Percentiles rank a stretch among this genome's conserved stretches.
phyloP scores from a whole-genome alignment of 345 rosid genomes.

The Eucalyptus polyanthemos region DNA sequence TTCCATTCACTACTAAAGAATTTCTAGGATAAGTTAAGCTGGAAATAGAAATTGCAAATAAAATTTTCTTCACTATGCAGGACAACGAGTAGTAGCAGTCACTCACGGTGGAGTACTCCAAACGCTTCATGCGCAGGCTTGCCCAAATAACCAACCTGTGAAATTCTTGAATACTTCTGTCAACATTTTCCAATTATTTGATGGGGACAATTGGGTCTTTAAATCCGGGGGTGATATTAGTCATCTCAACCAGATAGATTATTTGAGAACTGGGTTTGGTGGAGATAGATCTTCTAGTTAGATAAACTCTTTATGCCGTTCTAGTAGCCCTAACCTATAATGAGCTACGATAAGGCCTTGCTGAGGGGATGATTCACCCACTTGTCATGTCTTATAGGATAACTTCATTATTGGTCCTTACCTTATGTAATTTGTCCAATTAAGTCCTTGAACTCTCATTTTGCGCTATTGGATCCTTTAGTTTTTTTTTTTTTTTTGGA shows the following conservation, averaged over 20 bases:
- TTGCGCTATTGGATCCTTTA: neutral
- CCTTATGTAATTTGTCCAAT: neutral
- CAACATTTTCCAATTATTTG: conserved; percentile 39
- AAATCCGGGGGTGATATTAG: conserved; percentile 27
- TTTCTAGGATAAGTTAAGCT: neutral
- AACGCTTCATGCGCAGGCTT: conserved; percentile 44
- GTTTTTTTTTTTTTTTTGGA: too few species aligned
- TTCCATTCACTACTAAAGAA: neutral
- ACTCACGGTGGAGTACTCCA: conserved; percentile 75
- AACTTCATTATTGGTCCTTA: neutral
- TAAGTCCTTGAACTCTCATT: neutral
- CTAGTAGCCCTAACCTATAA: neutral
- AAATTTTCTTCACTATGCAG: conserved; percentile 8
- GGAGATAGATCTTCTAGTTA: conserved; percentile 66
- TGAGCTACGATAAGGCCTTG: neutral
- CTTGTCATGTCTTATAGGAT: neutral
- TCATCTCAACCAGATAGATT: conserved; percentile 18
- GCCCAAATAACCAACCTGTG: conserved; percentile 25
- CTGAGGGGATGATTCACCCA: neutral
- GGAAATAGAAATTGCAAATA: neutral
- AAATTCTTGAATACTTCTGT: conserved; percentile 64
- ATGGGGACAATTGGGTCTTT: conserved; percentile 33
- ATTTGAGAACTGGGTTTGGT: conserved; percentile 52
- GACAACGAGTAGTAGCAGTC: conserved; percentile 55
- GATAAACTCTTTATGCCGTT: neutral